Conservation (phyloP, 202 grass and related monocot species). For the Bolboschoenoplectus hybrid region DNA sequence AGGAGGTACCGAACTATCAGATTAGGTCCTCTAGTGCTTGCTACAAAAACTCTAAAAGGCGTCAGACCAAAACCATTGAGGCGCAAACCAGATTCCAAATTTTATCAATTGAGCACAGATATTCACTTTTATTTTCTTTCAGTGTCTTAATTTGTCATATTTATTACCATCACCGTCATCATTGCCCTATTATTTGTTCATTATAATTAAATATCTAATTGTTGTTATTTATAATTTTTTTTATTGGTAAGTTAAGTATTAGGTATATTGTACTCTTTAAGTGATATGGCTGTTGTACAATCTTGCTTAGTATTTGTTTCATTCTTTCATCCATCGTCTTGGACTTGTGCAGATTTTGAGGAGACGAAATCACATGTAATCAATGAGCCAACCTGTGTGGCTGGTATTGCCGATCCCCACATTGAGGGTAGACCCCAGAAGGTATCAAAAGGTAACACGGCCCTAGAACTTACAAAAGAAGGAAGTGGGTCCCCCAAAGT, state of each 20-base stretch:
- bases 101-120: background rate
- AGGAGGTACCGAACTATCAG: background rate
- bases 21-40: background rate
- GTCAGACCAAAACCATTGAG: background rate
- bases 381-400: background rate
- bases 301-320: slow-evolving; percentile 14
- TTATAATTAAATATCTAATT: background rate
- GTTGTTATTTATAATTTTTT: background rate
- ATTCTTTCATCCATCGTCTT: slow-evolving; percentile 3
- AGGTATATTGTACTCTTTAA: background rate
- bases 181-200: background rate
- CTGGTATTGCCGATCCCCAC: background rate
- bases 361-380: background rate
- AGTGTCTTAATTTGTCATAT: background rate
- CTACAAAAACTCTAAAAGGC: background rate
- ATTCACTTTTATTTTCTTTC: background rate
- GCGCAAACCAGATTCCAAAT: background rate
- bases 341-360: slow-evolving; percentile 32
- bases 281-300: background rate
- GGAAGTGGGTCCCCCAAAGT: background rate
- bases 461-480: slow-evolving; percentile 11
- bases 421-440: background rate
- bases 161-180: background rate
- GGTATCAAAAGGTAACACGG: background rate
- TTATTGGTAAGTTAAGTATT: background rate